Evolutionary conservation across 768 basidiomycete genomes (phyloP).

Genomic region (Cyclocybe cylindracea): DNA sequence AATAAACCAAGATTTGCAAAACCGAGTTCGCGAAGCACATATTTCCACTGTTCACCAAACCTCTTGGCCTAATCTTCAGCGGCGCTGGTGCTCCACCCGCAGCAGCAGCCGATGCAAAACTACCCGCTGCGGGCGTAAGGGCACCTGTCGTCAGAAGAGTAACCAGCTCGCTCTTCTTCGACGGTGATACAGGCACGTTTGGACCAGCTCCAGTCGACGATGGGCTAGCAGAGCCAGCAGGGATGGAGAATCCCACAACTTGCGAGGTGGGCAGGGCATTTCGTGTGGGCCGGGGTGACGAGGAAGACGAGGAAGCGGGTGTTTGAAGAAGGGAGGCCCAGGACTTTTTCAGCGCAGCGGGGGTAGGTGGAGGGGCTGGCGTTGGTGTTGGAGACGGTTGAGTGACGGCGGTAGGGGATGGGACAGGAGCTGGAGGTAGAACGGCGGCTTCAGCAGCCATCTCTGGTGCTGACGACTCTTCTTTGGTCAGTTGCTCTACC

Average conservation of each 20-base stretch:
- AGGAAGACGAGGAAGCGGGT: slow-evolving; percentile 35
- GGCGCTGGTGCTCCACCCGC: background rate
- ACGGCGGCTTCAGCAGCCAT: slow-evolving; percentile 10
- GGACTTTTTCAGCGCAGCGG: slow-evolving; percentile 56
- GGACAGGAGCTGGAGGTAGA: slow-evolving; percentile 3
- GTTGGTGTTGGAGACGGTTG: background rate
- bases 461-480: slow-evolving; percentile 9
- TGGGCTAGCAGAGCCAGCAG: slow-evolving; percentile 38
- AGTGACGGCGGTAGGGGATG: background rate
- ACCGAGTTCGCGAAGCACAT: slow-evolving; percentile 98
- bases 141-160: slow-evolving; percentile 50
- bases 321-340: slow-evolving; percentile 72
- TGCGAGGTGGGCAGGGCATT: slow-evolving; percentile 67
- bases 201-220: slow-evolving; percentile 17
- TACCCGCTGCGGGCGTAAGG: slow-evolving; percentile 10
- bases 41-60: slow-evolving; percentile 92
- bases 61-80: slow-evolving; percentile 61
- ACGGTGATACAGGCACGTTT: slow-evolving; percentile 28
- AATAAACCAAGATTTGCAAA: slow-evolving; percentile 87
- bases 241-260: slow-evolving; percentile 74
- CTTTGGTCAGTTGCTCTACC: slow-evolving; percentile 2
- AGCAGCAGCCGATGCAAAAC: slow-evolving; percentile 19
- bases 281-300: slow-evolving; percentile 33
- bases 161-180: slow-evolving; percentile 51
- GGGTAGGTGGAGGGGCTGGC: slow-evolving; percentile 4